phyloP scores from a whole-genome alignment of 2,329 filamentous ascomycete genomes.

The Harringtonia aguacate region DNA sequence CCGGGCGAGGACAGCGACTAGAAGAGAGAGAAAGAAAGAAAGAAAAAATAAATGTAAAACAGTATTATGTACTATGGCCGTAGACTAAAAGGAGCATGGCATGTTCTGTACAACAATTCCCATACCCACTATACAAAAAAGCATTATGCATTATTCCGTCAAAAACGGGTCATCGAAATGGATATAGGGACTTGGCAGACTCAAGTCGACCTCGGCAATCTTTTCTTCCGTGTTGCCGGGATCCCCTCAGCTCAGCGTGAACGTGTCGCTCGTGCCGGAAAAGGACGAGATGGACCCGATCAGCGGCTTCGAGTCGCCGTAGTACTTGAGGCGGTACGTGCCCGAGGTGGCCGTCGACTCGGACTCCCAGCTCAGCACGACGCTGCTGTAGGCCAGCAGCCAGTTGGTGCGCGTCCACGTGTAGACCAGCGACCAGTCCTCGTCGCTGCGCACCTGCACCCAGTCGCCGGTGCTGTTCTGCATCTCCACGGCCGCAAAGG shows the following conservation, averaged over 20 bases:
- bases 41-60: neutral
- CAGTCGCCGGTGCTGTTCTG: constrained; percentile 38
- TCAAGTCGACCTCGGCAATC: no score
- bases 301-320: constrained; percentile 64
- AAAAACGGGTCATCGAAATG: no score
- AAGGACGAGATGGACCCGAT: constrained; percentile 48
- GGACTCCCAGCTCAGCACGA: constrained; percentile 69
- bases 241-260: constrained; percentile 15
- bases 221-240: no score
- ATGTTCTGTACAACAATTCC: no score
- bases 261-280: constrained; percentile 19
- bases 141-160: neutral
- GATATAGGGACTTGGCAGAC: no score
- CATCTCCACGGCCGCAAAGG: constrained; percentile 66
- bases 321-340: constrained; percentile 68
- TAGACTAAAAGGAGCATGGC: no score
- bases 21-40: neutral
- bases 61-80: no score
- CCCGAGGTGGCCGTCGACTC: constrained; percentile 47
- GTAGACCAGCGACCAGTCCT: constrained; percentile 74
- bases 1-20: neutral
- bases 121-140: neutral
- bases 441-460: constrained; percentile 60
- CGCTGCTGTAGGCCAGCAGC: constrained; percentile 64
- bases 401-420: constrained; percentile 65